Evolutionary conservation across 108 stramenopile genomes (phyloP), one percentile per base, ranked within the genome.

Genomic region (Cyclotella sp.): DNA sequence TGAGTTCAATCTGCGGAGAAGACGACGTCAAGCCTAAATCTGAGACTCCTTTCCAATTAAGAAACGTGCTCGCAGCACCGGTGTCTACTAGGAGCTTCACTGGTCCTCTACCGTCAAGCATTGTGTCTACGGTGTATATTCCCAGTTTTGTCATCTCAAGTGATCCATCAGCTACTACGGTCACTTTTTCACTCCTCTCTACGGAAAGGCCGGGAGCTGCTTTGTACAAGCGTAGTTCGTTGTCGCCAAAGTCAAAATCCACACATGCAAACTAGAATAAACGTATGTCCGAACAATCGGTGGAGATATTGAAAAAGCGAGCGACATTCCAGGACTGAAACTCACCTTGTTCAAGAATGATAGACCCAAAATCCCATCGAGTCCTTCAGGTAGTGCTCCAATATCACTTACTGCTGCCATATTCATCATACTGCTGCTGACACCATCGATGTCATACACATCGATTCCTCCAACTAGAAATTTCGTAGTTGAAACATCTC

Each of bases 321-420:
- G 9, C n/a, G 3, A 40, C 3, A 62, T 11, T 15, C 13, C 13
- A 13, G 0, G 18, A 27, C 34, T 40, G 3, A n/a, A 39, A 49
- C 67, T 29, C 30, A 68, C 67, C 67, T 58, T 80, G 40, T 61
- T 69, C 19, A 94, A 76, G 65, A 94, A 90, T 11, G 91, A 90
- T 12, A 94, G 69, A n/a, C 93, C 93, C 26, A 91, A 67, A 53
- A 94, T 94, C 7, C 93, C 93, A 68, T 94, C 93, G 52, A 94
- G 30, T 15, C 68, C 75, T 7, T 47, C 46, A 9, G 93, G 91
- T n/a, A 94, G 53, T 6, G 86, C 91, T 28, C 87, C 90, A 42
- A 92, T 90, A 65, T 94, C 91, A 72, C 90, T 89, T 0, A 87
- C 83, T 8, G 90, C 93, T 0, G 88, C 91, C 53, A 66, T 41